A percentile compares a stretch with the other conserved stretches of the same genome.
phyloP scores from a whole-genome alignment of 352 stramenopile species.

The Pythium utonaiense region DNA sequence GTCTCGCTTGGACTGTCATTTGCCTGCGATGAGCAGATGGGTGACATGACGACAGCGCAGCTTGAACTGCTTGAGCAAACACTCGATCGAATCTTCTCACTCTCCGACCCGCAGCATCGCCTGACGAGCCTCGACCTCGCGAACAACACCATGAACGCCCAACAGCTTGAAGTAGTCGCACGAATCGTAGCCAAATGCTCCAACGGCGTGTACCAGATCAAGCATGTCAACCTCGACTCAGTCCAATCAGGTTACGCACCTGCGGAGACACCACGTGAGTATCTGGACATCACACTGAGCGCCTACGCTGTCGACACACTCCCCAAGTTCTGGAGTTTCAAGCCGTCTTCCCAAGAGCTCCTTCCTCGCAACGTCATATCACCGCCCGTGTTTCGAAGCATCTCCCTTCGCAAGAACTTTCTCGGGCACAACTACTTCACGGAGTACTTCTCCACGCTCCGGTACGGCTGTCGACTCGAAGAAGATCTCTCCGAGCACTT shows the following conservation, averaged over 20 bases:
- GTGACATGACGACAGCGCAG: not conserved
- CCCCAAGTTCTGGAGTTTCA: not conserved
- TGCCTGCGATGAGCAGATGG: not conserved
- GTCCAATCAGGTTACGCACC: no score
- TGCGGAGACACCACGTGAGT: not conserved
- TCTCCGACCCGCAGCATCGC: not conserved
- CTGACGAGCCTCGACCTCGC: conserved; percentile 7
- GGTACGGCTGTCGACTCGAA: conserved; percentile 6
- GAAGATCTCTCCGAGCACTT: not conserved
- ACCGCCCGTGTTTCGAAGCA: not conserved
- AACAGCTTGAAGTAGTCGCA: conserved; percentile 10
- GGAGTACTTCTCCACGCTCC: conserved; percentile 6
- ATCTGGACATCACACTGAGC: not conserved
- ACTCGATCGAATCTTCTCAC: conserved; percentile 1
- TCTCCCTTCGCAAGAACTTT: conserved; percentile 5
- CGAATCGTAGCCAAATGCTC: conserved; percentile 11
- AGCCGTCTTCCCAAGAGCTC: not conserved
- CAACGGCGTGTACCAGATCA: not conserved
- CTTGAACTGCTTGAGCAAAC: conserved; percentile 1
- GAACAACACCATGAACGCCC: not conserved
- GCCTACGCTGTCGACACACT: not conserved
- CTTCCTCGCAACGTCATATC: not conserved
- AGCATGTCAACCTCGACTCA: conserved; percentile 1
- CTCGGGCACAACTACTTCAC: not conserved
- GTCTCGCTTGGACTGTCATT: conserved; percentile 9